Evolutionary conservation across 352 stramenopile species (phyloP).

Genomic region (Phytopythium oedochilum): DNA sequence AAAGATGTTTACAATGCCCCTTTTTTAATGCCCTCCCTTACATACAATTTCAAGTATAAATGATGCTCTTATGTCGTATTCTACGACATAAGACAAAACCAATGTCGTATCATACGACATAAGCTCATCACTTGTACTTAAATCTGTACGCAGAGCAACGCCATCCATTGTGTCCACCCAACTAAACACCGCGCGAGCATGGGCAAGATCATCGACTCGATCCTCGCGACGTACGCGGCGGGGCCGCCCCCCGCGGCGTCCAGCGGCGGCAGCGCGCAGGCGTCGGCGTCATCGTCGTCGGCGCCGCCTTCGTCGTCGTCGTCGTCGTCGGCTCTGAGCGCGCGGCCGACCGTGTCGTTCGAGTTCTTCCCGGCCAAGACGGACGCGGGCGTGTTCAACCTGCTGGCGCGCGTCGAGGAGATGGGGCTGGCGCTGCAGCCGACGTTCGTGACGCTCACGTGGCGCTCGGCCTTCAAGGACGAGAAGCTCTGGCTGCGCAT

Average conservation of each 20-base stretch:
- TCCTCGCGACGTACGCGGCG: slow-evolving; percentile 47
- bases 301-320: not conserved
- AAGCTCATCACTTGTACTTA: too few species aligned
- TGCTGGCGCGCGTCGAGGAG: slow-evolving; percentile 80
- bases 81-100: too few species aligned
- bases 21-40: too few species aligned
- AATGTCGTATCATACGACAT: too few species aligned
- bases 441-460: slow-evolving; percentile 88
- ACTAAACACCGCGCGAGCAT: too few species aligned
- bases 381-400: slow-evolving; percentile 81
- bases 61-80: too few species aligned
- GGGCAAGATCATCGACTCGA: slow-evolving; percentile 83
- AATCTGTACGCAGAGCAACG: too few species aligned
- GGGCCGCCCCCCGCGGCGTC: slow-evolving; percentile 12
- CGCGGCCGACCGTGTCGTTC: slow-evolving; percentile 72
- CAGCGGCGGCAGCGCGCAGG: not conserved
- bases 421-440: slow-evolving; percentile 83
- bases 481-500: slow-evolving; percentile 89
- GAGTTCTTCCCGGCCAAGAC: slow-evolving; percentile 88
- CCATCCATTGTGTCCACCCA: too few species aligned
- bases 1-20: too few species aligned
- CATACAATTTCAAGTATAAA: too few species aligned
- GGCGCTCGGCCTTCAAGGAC: slow-evolving; percentile 87
- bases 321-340: not conserved
- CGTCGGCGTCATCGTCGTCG: not conserved